Base-by-base conservation (phyloP, 805 yeast species). In the Saturnispora ahearnii region DNA sequence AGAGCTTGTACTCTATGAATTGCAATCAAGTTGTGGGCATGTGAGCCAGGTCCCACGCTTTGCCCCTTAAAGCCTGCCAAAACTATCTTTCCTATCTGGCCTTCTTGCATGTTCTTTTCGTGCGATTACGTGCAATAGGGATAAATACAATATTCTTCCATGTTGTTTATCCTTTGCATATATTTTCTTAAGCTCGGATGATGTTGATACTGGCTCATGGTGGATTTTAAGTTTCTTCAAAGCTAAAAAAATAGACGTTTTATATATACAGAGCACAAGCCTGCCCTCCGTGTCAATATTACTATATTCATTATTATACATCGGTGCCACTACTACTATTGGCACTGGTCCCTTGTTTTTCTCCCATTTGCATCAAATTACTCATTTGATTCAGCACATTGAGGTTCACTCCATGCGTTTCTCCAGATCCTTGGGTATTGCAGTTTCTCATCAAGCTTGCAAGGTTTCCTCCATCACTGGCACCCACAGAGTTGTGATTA, bases 41-140 rank as follows among this genome's bases (percentile, higher is more conserved):
- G 81, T 1, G 55, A 48, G 13, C 50, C 48, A 4, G 73, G 69
- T 0, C 79, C 74, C 10, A 79, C 77, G 8, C 69, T 66, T 22
- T 76, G 68, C 3, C 83, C 84, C 53, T 74, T 74, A 56, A 79
- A 79, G 15, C 85, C 85, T 8, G 78, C 82, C 59, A 80, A 68
- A 36, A 80, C 65, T 44, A 79, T 71, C 60, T 76, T 81, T 29
- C 85, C 85, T 1, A 54, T 18, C 40, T 36, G 40, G 18, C 21
- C 40, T 3, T 11, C 40, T 15, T 22, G 40, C 40, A 36, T 36
- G n/a, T 4, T 7, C 15, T 22, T 7, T 4, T 32, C 6, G 8
- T 18, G 12, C 15, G 18, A 18, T 18, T 18, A 18, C 18, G 18
- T 18, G 18, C 18, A 18, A 18, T 18, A 18, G 18, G 18, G 18